Conservation (phyloP, 2,329 filamentous ascomycete genomes). For the Didymella keratinophila region DNA sequence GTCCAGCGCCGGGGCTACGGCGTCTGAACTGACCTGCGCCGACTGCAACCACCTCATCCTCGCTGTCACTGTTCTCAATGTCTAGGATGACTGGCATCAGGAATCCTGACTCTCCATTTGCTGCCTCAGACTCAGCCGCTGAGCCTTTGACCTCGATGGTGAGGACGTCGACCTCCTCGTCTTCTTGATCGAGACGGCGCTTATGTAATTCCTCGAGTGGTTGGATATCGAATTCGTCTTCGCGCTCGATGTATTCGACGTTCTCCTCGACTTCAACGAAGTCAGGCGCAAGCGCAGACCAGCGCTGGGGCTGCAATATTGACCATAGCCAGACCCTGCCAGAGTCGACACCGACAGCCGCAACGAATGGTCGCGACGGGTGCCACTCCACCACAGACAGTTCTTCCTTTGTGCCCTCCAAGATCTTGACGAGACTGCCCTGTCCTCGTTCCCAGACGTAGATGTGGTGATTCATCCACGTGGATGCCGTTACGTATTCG, state of each 20-base stretch:
- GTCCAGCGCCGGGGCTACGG: conserved; percentile 78
- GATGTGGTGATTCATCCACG: conserved; percentile 97
- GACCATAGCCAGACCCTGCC: conserved; percentile 97
- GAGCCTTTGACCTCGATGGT: conserved; percentile 70
- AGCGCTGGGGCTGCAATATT: conserved; percentile 92
- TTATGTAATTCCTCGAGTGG: conserved; percentile 94
- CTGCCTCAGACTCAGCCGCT: conserved; percentile 58
- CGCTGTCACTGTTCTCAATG: conserved; percentile 91
- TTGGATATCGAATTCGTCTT: conserved; percentile 98
- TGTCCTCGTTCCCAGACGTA: conserved; percentile 97
- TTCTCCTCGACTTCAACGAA: conserved; percentile 99
- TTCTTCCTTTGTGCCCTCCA: conserved; percentile 96
- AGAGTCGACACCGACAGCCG: conserved; percentile 90
- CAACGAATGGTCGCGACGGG: conserved; percentile 83
- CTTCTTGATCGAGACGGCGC: conserved; percentile 86
- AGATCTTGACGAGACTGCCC: conserved; percentile 92
- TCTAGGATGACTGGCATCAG: conserved; percentile 93
- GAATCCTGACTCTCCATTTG: conserved; percentile 66
- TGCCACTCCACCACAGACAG: conserved; percentile 96
- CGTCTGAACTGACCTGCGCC: conserved; percentile 84
- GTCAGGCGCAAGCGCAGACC: conserved; percentile 95
- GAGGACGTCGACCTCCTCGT: conserved; percentile 91
- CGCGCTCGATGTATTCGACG: conserved; percentile 91
- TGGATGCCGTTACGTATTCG: conserved; percentile 95
- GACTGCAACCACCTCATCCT: conserved; percentile 79